Conservation (phyloP, 2,329 filamentous ascomycete species). For the Colletotrichum sp. region DNA sequence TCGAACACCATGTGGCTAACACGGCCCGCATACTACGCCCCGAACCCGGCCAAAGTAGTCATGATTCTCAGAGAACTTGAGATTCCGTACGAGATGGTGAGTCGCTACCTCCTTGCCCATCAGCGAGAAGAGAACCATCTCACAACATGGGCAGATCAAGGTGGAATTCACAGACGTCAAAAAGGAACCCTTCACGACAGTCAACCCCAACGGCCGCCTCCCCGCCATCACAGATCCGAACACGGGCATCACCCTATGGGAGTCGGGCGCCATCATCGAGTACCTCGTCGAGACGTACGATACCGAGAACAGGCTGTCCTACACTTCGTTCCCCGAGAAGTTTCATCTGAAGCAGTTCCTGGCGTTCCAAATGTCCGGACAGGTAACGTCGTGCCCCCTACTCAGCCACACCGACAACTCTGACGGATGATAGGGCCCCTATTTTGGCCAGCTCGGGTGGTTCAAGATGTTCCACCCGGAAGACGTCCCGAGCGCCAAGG, state of each 20-base stretch:
- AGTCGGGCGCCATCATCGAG: constrained; percentile 33
- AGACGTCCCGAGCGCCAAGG: constrained; percentile 30
- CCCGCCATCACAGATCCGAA: constrained; percentile 39
- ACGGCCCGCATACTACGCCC: constrained; percentile 7
- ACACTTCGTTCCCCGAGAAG: constrained; percentile 28
- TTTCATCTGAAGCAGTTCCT: constrained; percentile 21
- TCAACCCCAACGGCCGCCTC: constrained; percentile 40
- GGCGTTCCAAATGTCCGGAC: constrained; percentile 13
- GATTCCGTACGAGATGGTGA: constrained; percentile 34
- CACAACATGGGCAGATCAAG: not conserved
- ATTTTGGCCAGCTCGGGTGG: constrained; percentile 45
- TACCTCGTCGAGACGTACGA: constrained; percentile 35
- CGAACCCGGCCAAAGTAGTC: constrained; percentile 36
- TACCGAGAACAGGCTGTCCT: constrained; percentile 29
- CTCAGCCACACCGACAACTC: not conserved
- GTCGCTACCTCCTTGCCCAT: not conserved
- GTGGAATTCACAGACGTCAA: constrained; percentile 28
- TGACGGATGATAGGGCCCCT: constrained; percentile 40
- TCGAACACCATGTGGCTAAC: not conserved
- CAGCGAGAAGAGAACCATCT: not conserved
- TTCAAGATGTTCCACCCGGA: constrained; percentile 35
- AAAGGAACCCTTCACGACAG: constrained; percentile 25
- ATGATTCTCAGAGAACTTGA: constrained; percentile 41
- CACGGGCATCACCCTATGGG: constrained; percentile 33
- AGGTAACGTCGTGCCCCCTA: not conserved